Evolutionary conservation across 805 yeast genomes (phyloP).

Genomic region (Cephaloascus albidus): DNA sequence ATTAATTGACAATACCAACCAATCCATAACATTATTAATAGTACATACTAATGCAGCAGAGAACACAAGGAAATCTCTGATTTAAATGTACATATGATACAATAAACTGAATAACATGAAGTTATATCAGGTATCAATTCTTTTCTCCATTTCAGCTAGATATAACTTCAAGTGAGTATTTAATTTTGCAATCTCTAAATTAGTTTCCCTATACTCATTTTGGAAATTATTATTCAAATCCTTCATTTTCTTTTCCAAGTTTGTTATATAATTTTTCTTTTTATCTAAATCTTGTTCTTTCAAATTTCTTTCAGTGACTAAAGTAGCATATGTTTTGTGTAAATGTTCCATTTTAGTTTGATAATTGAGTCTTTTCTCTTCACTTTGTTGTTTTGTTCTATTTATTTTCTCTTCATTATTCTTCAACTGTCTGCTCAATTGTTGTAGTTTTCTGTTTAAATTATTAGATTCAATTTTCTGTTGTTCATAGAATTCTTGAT

Average conservation of each 20-base stretch:
- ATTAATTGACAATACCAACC: too few relatives aligned
- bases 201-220: conserved; percentile 42
- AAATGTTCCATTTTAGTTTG: conserved; percentile 33
- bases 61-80: too few relatives aligned
- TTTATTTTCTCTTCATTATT: conserved; percentile 37
- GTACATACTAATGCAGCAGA: too few relatives aligned
- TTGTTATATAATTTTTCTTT: conserved; percentile 37
- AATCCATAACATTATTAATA: too few relatives aligned
- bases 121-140: conserved; percentile 4
- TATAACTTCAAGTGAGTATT: conserved; percentile 48
- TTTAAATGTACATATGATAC: too few relatives aligned
- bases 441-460: conserved; percentile 30
- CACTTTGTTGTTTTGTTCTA: conserved; percentile 32
- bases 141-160: conserved; percentile 38
- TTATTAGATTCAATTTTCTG: conserved; percentile 26
- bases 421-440: conserved; percentile 39
- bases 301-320: conserved; percentile 37
- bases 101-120: too few relatives aligned
- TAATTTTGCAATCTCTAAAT: conserved; percentile 43
- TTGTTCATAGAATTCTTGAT: conserved; percentile 31
- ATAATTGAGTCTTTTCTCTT: conserved; percentile 31
- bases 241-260: conserved; percentile 28
- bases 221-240: conserved; percentile 35
- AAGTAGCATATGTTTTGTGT: conserved; percentile 33
- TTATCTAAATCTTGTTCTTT: conserved; percentile 40